Evolutionary conservation across 2,329 filamentous ascomycete species (phyloP).

Genomic region (Colletotrichum navitas): DNA sequence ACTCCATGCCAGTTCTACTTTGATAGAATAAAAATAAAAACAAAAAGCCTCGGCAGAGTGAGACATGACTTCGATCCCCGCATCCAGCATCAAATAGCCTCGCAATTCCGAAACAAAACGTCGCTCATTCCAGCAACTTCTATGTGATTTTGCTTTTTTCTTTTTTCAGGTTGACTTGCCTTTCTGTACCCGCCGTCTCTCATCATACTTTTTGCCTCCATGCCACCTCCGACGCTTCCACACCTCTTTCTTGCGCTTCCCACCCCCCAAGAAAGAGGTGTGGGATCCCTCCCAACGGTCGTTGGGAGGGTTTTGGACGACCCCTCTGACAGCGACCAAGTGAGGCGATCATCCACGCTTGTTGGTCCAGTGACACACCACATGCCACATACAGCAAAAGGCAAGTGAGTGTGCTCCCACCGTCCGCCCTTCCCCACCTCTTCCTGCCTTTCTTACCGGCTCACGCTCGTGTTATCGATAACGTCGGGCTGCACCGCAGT

Average conservation of each 20-base stretch:
- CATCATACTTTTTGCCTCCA: background rate
- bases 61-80: background rate
- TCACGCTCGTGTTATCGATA: slow-evolving; percentile 20
- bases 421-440: background rate
- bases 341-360: slow-evolving; percentile 19
- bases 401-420: background rate
- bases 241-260: too few relatives aligned
- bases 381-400: background rate
- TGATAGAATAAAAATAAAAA: too few relatives aligned
- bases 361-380: slow-evolving; percentile 11
- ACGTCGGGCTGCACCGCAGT: background rate
- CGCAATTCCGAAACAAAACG: slow-evolving; percentile 6
- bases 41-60: background rate
- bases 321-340: slow-evolving; percentile 14
- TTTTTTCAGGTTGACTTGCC: background rate
- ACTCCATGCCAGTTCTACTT: background rate
- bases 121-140: slow-evolving; percentile 9
- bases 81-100: background rate
- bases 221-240: background rate
- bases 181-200: background rate
- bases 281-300: background rate
- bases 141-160: background rate
- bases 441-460: slow-evolving; percentile 19
- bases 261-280: background rate
- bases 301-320: background rate